Evolutionary conservation across 2,329 filamentous ascomycete species (phyloP).

Genomic region (Xylariaceae sp.): DNA sequence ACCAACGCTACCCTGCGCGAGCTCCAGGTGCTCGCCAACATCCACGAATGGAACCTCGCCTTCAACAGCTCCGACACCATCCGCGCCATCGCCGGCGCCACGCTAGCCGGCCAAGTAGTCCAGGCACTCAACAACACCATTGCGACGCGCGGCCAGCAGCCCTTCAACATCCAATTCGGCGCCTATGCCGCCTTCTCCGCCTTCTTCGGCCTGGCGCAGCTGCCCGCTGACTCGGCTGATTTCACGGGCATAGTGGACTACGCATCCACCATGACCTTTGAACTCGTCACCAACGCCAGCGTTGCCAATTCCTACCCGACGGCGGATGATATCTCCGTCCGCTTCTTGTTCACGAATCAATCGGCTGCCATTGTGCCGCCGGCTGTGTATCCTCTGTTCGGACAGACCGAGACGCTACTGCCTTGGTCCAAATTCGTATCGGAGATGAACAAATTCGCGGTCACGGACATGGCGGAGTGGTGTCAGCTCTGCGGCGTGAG

Average conservation of each 20-base stretch:
- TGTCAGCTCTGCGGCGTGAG: conserved; percentile 70
- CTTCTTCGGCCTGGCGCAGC: conserved; percentile 55
- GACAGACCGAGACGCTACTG: conserved; percentile 48
- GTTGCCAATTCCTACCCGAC: conserved; percentile 43
- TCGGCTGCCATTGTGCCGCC: conserved; percentile 49
- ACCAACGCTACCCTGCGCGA: conserved; percentile 54
- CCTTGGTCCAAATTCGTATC: conserved; percentile 63
- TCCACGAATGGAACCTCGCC: conserved; percentile 75
- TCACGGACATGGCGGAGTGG: conserved; percentile 63
- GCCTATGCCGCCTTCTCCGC: conserved; percentile 57
- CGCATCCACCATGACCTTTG: conserved; percentile 74
- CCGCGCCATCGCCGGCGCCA: conserved; percentile 52
- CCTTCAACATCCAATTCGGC: conserved; percentile 52
- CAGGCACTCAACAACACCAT: conserved; percentile 49
- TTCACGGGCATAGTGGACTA: conserved; percentile 82
- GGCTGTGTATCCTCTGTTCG: conserved; percentile 52
- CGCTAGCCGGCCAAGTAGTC: conserved; percentile 52
- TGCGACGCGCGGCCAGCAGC: conserved; percentile 32
- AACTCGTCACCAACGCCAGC: conserved; percentile 56
- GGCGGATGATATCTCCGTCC: conserved; percentile 46
- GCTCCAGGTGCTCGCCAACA: conserved; percentile 67
- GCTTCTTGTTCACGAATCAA: conserved; percentile 58
- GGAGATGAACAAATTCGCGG: conserved; percentile 59
- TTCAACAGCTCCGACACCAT: conserved; percentile 69
- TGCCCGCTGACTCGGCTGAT: conserved; percentile 46